phyloP scores from a whole-genome alignment of 192 early-diverging fungal genomes.

The Rhizophagus prolifer region DNA sequence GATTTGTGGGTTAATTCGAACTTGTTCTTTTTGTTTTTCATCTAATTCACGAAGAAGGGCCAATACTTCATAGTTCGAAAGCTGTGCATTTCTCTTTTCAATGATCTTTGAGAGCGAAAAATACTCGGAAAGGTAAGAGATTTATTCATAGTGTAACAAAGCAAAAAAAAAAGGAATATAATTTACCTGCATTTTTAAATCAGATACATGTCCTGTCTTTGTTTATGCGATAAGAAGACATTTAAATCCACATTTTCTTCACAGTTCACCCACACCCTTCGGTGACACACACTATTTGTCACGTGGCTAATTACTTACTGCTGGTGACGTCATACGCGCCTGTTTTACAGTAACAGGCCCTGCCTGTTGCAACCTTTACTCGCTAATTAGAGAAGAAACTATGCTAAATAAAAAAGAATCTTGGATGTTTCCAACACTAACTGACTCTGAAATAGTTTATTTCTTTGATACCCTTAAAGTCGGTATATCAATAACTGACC shows the following conservation, averaged over 20 bases:
- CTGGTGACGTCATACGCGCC: too few relatives aligned
- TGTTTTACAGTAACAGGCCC: too few relatives aligned
- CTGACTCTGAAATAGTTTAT: not conserved
- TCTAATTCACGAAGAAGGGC: constrained; percentile 18
- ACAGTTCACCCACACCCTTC: too few relatives aligned
- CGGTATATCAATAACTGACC: not conserved
- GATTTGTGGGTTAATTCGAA: not conserved
- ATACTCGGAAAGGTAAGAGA: too few relatives aligned
- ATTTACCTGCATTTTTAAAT: too few relatives aligned
- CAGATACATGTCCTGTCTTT: too few relatives aligned
- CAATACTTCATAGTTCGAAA: constrained; percentile 23
- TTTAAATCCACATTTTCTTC: too few relatives aligned
- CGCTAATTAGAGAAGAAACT: not conserved
- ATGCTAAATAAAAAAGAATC: not conserved
- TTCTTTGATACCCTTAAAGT: not conserved
- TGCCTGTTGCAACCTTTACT: not conserved
- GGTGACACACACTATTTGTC: too few relatives aligned
- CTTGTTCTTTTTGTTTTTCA: constrained; percentile 10
- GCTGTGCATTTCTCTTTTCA: constrained; percentile 4
- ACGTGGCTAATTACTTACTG: too few relatives aligned
- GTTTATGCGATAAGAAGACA: too few relatives aligned
- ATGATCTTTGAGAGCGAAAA: not conserved
- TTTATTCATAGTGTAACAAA: too few relatives aligned
- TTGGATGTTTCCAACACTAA: not conserved
- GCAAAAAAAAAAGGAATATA: too few relatives aligned